Conservation (phyloP, 208 protist genomes). For the Wallacemonas sp. region DNA sequence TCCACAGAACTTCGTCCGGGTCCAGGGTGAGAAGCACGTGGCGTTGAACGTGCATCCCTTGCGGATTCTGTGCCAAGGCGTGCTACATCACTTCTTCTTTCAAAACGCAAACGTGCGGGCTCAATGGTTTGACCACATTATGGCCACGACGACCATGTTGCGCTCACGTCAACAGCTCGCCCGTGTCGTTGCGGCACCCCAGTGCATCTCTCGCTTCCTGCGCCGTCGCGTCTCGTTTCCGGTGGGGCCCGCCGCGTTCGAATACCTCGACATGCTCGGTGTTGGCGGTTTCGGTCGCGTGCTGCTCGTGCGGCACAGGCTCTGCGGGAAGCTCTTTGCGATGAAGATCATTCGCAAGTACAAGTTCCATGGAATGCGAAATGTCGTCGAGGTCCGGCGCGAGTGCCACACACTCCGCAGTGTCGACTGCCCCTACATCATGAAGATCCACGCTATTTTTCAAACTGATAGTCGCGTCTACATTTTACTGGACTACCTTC, state of each 20-base stretch:
- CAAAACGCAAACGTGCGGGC: slow-evolving; percentile 42
- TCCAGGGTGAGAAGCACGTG: slow-evolving; percentile 13
- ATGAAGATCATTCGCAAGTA: slow-evolving; percentile 78
- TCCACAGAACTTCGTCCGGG: slow-evolving; percentile 1
- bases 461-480: slow-evolving; percentile 86
- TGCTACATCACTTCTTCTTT: slow-evolving; percentile 75
- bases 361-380: slow-evolving; percentile 49
- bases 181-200: slow-evolving; percentile 21
- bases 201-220: slow-evolving; percentile 37
- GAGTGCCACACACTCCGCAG: slow-evolving; percentile 69
- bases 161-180: slow-evolving; percentile 21
- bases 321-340: slow-evolving; percentile 55
- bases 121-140: slow-evolving; percentile 43
- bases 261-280: slow-evolving; percentile 62
- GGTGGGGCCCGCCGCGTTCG: slow-evolving; percentile 47
- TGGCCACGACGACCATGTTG: slow-evolving; percentile 31
- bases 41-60: slow-evolving; percentile 50
- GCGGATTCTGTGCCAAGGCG: slow-evolving; percentile 37
- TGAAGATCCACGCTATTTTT: slow-evolving; percentile 80
- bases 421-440: slow-evolving; percentile 86
- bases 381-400: slow-evolving; percentile 64
- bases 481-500: slow-evolving; percentile 91
- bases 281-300: slow-evolving; percentile 77
- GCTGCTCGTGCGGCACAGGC: slow-evolving; percentile 62
- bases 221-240: slow-evolving; percentile 41